Conservation (phyloP, 306 rosid species). For the Acacia confusa region DNA sequence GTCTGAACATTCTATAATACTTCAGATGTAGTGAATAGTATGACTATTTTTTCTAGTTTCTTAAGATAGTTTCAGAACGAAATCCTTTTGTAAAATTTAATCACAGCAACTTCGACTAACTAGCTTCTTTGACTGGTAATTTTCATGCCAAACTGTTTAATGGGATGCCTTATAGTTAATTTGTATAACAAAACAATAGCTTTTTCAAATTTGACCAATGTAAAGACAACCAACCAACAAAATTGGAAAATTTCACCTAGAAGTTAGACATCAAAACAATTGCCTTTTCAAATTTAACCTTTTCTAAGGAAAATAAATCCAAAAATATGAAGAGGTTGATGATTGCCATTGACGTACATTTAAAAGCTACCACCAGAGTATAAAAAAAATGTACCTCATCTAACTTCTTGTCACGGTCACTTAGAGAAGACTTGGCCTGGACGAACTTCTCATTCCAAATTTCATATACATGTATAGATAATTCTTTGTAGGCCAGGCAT, state of each 20-base stretch:
- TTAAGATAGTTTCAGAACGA: background rate
- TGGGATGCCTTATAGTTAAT: background rate
- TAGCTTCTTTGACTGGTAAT: background rate
- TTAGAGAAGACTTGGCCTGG: conserved; percentile 89
- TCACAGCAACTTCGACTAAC: background rate
- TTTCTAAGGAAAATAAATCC: background rate
- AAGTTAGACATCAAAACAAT: conserved; percentile 20
- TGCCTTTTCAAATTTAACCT: conserved; percentile 14
- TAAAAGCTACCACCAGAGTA: conserved; percentile 5
- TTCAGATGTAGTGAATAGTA: conserved; percentile 7
- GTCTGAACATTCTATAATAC: conserved; percentile 20
- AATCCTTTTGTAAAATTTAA: conserved; percentile 4
- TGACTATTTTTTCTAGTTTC: conserved; percentile 7
- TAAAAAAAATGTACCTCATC: conserved; percentile 68
- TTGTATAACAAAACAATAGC: background rate
- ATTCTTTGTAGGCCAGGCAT: conserved; percentile 90
- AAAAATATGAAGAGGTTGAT: conserved; percentile 23
- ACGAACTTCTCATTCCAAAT: conserved; percentile 93
- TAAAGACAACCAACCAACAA: conserved; percentile 20
- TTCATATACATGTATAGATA: conserved; percentile 73
- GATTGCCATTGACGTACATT: conserved; percentile 15
- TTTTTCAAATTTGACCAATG: background rate
- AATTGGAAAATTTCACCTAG: background rate
- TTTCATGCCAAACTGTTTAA: background rate
- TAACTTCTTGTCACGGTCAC: conserved; percentile 94